Conservation (phyloP, 306 rosid species). For the Cercis canadensis region DNA sequence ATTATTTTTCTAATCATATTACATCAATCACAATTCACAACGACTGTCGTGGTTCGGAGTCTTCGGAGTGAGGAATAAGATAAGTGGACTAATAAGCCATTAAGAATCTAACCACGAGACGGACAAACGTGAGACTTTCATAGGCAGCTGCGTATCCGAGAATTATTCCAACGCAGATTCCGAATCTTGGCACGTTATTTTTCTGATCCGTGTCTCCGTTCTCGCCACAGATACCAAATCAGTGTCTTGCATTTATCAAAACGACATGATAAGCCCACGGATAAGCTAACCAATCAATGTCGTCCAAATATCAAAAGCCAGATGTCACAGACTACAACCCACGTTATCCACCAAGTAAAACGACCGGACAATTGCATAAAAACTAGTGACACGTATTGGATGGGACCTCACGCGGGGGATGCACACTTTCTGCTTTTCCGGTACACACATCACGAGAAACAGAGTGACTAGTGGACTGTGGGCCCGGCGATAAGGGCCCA, state of each 20-base stretch:
- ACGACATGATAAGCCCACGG: too few species aligned
- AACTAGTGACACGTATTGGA: too few species aligned
- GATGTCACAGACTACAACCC: not conserved
- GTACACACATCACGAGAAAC: not conserved
- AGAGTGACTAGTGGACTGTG: not conserved
- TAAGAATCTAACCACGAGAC: not conserved
- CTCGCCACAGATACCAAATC: too few species aligned
- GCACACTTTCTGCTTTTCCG: too few species aligned
- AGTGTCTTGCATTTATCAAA: too few species aligned
- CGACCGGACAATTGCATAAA: too few species aligned
- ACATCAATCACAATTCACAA: too few species aligned
- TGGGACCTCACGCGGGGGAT: too few species aligned
- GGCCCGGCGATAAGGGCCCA: not conserved
- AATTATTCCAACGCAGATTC: not conserved
- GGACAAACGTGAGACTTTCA: not conserved
- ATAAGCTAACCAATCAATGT: not conserved
- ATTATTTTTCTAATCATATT: too few species aligned
- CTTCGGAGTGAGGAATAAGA: too few species aligned
- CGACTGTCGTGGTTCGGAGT: too few species aligned
- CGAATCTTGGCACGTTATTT: not conserved
- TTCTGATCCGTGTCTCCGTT: too few species aligned
- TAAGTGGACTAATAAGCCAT: not conserved
- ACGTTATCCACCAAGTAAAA: not conserved
- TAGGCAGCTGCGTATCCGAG: not conserved
- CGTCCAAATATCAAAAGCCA: not conserved